phyloP scores from a whole-genome alignment of 2,329 filamentous ascomycete species.

The Colletotrichum sansevieriae region DNA sequence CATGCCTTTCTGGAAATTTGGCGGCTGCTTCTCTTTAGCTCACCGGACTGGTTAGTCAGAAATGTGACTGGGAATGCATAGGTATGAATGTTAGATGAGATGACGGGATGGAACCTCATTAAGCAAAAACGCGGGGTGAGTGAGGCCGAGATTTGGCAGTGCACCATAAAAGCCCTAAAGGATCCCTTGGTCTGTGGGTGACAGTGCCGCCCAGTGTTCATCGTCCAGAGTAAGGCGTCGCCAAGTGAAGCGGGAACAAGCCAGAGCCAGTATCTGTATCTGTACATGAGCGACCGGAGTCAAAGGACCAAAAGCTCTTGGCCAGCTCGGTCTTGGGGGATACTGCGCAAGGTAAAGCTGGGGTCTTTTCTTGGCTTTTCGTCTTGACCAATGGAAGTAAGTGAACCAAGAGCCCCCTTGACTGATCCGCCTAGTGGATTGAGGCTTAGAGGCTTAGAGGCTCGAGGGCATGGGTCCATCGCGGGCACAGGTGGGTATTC shows the following conservation, averaged over 20 bases:
- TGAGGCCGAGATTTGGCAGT: constrained; percentile 2
- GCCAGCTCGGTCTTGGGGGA: no score
- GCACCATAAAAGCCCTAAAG: background rate
- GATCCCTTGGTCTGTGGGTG: constrained; percentile 3
- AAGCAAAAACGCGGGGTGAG: constrained; percentile 3
- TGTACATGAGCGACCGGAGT: no score
- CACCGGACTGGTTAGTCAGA: background rate
- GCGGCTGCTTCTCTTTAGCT: background rate
- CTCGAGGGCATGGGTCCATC: constrained; percentile 27
- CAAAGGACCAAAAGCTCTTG: no score
- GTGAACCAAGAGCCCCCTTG: background rate
- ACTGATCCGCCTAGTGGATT: constrained; percentile 31
- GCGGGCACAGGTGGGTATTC: constrained; percentile 1
- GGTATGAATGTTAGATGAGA: background rate
- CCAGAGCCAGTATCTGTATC: no score
- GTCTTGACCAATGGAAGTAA: constrained; percentile 2
- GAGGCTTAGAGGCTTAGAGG: constrained; percentile 42
- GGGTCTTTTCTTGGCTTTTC: constrained; percentile 14
- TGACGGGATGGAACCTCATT: background rate
- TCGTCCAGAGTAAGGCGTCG: no score
- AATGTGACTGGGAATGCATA: no score
- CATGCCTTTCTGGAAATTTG: background rate
- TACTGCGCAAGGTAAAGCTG: background rate
- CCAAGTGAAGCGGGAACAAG: no score
- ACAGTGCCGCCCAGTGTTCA: background rate